Evolutionary conservation across 148 eudicot genomes (phyloP), one percentile per base, ranked within the genome.

Genomic region (Rhododendron mucronatum): DNA sequence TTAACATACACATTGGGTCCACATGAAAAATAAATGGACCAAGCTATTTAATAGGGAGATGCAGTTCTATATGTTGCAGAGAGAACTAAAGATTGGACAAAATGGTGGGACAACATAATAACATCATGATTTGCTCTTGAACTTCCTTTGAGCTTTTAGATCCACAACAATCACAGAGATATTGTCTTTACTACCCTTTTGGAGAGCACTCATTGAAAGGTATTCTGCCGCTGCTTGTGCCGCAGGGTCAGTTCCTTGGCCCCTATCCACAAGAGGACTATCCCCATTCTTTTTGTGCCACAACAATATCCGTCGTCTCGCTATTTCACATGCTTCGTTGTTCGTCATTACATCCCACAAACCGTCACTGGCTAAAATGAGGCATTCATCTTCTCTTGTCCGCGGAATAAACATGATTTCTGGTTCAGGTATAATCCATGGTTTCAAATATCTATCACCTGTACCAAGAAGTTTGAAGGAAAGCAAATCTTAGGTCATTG

Each of bases 141-240:
- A 85, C 87, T 92, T 92, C 86, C 95, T 92, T 35, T 89, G 93
- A 80, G 91, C 88, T 88, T 92, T 93, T 80, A 93, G 81, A 89
- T 92, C 95, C 79, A 93, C 94, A 33, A 93, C 95, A 65, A 92
- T 86, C 23, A 93, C 91, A 18, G 93, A 84, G 51, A 93, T 91
- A 82, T 93, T 93, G 83, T 93, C 95, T 51, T 89, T 91, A 89
- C 94, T 92, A 35, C 95, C 95, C 86, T 89, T 91, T 55, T 91
- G 94, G 39, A 88, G 87, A 12, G 95, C 95, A 15, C 86, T 93
- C 75, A 79, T 86, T 0, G 91, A 87, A 18, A 93, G 92, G 86
- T 90, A 91, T 28, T 93, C 95, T 12, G 95, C 94, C 7, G 95
- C 95, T 51, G 92, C 87, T 84, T 93, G 94, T 3, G 95, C 93